A percentile compares a stretch with the other conserved stretches of the same genome.
Evolutionary conservation across 768 basidiomycete genomes (phyloP).

Genomic region (Gyrodon lividus): DNA sequence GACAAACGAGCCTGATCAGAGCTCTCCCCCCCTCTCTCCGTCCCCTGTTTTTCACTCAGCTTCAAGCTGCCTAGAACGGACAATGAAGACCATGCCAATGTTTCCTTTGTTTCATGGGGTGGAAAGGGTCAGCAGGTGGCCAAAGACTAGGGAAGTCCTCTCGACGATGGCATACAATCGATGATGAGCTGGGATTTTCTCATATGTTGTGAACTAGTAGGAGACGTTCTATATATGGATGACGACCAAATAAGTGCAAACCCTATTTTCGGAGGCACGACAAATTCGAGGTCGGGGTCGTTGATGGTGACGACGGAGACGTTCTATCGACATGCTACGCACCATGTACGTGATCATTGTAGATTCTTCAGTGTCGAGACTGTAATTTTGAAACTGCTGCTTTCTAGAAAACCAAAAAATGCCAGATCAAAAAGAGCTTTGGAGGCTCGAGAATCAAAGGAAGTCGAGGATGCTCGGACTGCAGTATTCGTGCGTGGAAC

Average conservation of each 20-base stretch:
- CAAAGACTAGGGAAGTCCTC: no score
- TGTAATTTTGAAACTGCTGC: not conserved
- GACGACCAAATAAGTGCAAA: not conserved
- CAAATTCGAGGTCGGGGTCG: no score
- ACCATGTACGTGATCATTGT: constrained; percentile 24
- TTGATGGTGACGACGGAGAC: not conserved
- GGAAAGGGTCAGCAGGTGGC: no score
- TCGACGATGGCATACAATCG: no score
- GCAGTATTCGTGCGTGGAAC: constrained; percentile 90
- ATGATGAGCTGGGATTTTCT: not conserved
- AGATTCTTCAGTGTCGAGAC: not conserved
- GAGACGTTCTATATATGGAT: not conserved
- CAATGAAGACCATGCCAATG: no score
- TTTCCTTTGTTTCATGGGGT: no score
- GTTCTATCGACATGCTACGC: constrained; percentile 22
- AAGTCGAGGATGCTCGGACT: constrained; percentile 84
- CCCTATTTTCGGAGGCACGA: not conserved
- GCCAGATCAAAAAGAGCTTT: constrained; percentile 90
- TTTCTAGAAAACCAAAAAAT: constrained; percentile 84
- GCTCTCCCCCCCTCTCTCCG: no score
- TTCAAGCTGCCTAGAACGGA: no score
- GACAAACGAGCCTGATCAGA: no score
- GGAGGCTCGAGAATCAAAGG: constrained; percentile 84
- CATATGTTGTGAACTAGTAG: not conserved
- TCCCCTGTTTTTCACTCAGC: no score